These are phyloP conservation scores for Xylaria cubensis DNA, from an alignment of 495 filamentous ascomycete species.

Conservation along the genomic window DNA sequence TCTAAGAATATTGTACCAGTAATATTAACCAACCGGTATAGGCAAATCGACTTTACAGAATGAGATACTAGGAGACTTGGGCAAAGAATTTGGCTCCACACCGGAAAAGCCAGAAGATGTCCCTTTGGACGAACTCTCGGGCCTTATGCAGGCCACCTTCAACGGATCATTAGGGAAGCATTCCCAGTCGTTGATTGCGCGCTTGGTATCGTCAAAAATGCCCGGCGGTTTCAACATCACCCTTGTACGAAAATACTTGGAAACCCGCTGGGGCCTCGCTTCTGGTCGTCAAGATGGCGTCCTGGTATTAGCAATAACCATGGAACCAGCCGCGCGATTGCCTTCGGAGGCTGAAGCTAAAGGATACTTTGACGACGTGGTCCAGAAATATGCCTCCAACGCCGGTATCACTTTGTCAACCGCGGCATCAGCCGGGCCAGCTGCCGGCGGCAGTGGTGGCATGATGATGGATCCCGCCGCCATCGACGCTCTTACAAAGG, in stretches of 20 bases:
- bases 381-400: constrained; percentile 86
- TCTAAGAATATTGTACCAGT: not conserved
- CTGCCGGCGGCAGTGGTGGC: constrained; percentile 71
- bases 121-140: constrained; percentile 92
- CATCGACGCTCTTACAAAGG: constrained; percentile 94
- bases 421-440: constrained; percentile 73
- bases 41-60: constrained; percentile 98
- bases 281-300: constrained; percentile 91
- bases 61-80: constrained; percentile 92
- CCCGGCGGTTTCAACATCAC: constrained; percentile 99
- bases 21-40: constrained; percentile 42
- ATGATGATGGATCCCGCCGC: constrained; percentile 99
- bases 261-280: constrained; percentile 90
- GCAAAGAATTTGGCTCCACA: constrained; percentile 97
- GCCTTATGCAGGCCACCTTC: constrained; percentile 96
- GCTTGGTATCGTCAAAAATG: constrained; percentile 98
- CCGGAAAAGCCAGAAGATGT: constrained; percentile 99
- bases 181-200: constrained; percentile 88
- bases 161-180: constrained; percentile 98
- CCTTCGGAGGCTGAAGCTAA: constrained; percentile 91
- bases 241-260: constrained; percentile 88
- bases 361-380: constrained; percentile 82
- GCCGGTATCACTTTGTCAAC: constrained; percentile 86
- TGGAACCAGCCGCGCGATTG: constrained; percentile 87
- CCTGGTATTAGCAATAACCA: constrained; percentile 85